phyloP scores from a whole-genome alignment of 2,329 filamentous ascomycete genomes.

The Botrytis fragariae region DNA sequence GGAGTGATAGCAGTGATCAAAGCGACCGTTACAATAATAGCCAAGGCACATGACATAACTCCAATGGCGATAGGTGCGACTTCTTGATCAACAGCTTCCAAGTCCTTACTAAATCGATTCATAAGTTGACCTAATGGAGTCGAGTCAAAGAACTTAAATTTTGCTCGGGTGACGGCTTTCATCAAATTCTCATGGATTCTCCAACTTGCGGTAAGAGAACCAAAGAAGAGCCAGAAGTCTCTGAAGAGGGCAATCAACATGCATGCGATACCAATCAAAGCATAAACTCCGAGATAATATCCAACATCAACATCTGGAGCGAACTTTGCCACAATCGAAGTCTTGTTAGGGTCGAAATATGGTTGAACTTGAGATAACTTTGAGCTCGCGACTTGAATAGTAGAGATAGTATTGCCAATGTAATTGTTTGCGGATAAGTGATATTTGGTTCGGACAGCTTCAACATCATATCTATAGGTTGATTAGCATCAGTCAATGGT shows the following conservation, averaged over 20 bases:
- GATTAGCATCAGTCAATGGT: neutral
- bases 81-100: constrained; percentile 93
- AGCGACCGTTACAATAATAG: constrained; percentile 78
- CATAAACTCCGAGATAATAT: constrained; percentile 85
- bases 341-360: constrained; percentile 37
- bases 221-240: constrained; percentile 88
- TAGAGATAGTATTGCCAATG: constrained; percentile 35
- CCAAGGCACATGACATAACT: constrained; percentile 62
- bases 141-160: constrained; percentile 96
- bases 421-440: constrained; percentile 29
- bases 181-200: constrained; percentile 79
- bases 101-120: constrained; percentile 97
- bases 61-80: constrained; percentile 87
- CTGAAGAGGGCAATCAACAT: constrained; percentile 78
- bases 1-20: constrained; percentile 89
- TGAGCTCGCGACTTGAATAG: constrained; percentile 30
- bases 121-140: constrained; percentile 95
- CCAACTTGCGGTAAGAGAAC: constrained; percentile 83
- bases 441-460: constrained; percentile 24
- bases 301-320: constrained; percentile 66
- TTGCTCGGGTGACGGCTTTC: constrained; percentile 76
- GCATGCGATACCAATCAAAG: constrained; percentile 72
- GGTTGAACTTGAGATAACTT: constrained; percentile 35
- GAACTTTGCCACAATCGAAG: constrained; percentile 34
- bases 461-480: constrained; percentile 38